Evolutionary conservation across 208 protist genomes (phyloP), one percentile per base, ranked within the genome.

Genomic region (Leishmania amazonensis): DNA sequence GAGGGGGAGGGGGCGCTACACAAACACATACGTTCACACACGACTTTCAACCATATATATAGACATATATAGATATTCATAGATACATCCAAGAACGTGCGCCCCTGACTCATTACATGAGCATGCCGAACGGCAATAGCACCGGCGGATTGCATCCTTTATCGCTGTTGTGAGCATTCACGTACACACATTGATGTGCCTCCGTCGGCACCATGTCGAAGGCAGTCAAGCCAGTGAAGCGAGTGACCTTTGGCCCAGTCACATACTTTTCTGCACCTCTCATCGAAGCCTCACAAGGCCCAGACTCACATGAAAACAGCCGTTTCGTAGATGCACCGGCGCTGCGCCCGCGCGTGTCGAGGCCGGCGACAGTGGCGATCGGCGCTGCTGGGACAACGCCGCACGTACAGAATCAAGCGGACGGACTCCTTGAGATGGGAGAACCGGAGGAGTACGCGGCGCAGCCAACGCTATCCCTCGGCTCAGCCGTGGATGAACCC

Each of bases 201-300:
- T 13, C n/a, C 9, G 24, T 17, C n/a, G 11, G 9, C 38, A 35
- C 13, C 24, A 81, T 81, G 78, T 15, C 28, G 1, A 40, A 0
- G 24, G 15, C n/a, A 19, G 13, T 49, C 8, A 76, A 76, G 19
- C 53, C 45, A 53, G 51, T 57, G 19, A 84, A 84, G 58, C 64
- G 58, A 13, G 62, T 84, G 42, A 71, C n/a, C 53, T 84, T 84
- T 45, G 81, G 75, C 9, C 17, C 67, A 19, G 76, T 80, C 57
- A 80, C 76, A 3, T 51, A 70, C 75, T 6, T 77, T 11, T 73
- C 81, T 0, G 53, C 60, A 4, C 38, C 57, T 28, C 31, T 24
- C 38, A 35, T 45, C 9, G 75, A 78, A n/a, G 54, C n/a, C 13
- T 49, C 49, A 31, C 21, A 24, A 47, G 75, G 11, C 35, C 7